Percentiles rank a stretch among this genome's conserved stretches.
These are phyloP conservation scores for Hyphodiscus hymeniophilus DNA, from an alignment of 495 filamentous ascomycete species.

Conservation along the genomic window DNA sequence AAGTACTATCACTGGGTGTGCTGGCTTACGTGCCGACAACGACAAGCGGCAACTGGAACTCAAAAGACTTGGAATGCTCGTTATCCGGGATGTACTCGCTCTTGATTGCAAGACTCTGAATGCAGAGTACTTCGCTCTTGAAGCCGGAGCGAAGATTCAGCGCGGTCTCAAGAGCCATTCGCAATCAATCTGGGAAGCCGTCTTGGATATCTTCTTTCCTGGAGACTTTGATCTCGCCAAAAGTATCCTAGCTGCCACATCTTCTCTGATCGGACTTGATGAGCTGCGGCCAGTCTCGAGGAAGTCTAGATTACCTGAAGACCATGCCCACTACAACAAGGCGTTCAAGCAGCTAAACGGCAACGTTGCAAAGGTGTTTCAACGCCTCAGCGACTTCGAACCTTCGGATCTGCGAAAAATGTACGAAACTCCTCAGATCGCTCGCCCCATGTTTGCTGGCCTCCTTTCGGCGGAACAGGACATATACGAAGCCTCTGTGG, in stretches of 20 bases:
- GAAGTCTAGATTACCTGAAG: constrained; percentile 37
- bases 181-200: constrained; percentile 64
- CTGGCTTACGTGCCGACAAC: constrained; percentile 24
- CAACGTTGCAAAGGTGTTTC: constrained; percentile 62
- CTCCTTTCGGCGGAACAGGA: constrained; percentile 50
- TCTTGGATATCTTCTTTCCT: constrained; percentile 57
- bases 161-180: constrained; percentile 58
- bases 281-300: constrained; percentile 47
- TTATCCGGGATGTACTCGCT: constrained; percentile 61
- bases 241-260: constrained; percentile 60
- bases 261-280: constrained; percentile 62
- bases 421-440: constrained; percentile 48
- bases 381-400: constrained; percentile 66
- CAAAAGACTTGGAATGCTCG: constrained; percentile 43
- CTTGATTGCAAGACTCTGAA: constrained; percentile 69
- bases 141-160: constrained; percentile 47
- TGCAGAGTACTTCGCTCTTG: constrained; percentile 61
- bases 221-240: constrained; percentile 58
- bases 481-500: constrained; percentile 65
- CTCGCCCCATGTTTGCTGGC: constrained; percentile 29
- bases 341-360: constrained; percentile 61
- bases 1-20: constrained; percentile 34
- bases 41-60: constrained; percentile 32
- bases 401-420: constrained; percentile 54
- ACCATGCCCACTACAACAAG: constrained; percentile 63